Percentiles rank a stretch among this genome's conserved stretches.
Evolutionary conservation across 2,329 filamentous ascomycete species (phyloP).

Genomic region (Cladophialophora psammophila): DNA sequence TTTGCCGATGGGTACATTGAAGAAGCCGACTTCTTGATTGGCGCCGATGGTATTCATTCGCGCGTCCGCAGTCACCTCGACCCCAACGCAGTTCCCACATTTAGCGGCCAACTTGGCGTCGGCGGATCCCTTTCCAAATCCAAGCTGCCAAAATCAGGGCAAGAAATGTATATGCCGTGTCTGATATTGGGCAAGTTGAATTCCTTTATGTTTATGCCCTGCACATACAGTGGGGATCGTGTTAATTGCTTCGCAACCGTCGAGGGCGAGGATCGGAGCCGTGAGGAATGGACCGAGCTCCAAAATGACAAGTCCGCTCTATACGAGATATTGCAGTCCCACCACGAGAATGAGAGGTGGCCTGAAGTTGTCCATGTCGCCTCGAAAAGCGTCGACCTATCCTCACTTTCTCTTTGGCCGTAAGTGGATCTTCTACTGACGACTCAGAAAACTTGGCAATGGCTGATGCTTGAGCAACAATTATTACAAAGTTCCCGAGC

Average conservation of each 20-base stretch:
- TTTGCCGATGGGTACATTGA: slow-evolving; percentile 30
- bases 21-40: slow-evolving; percentile 41
- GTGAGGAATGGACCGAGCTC: slow-evolving; percentile 36
- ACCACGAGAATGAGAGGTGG: slow-evolving; percentile 28
- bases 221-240: slow-evolving; percentile 21
- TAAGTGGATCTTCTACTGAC: slow-evolving; percentile 11
- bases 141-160: slow-evolving; percentile 8
- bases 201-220: slow-evolving; percentile 34
- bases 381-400: slow-evolving; percentile 24
- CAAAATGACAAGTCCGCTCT: slow-evolving; percentile 32
- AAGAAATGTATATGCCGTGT: slow-evolving; percentile 32
- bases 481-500: slow-evolving; percentile 34
- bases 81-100: slow-evolving; percentile 28
- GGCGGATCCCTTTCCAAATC: slow-evolving; percentile 24
- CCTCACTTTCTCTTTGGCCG: slow-evolving; percentile 36
- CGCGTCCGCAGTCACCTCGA: slow-evolving; percentile 29
- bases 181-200: slow-evolving; percentile 34
- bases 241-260: slow-evolving; percentile 31
- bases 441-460: too few relatives aligned
- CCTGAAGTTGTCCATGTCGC: slow-evolving; percentile 33
- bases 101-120: slow-evolving; percentile 37
- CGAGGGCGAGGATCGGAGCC: slow-evolving; percentile 31
- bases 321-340: slow-evolving; percentile 28
- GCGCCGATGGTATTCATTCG: slow-evolving; percentile 43
- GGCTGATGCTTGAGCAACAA: not conserved